phyloP scores from a whole-genome alignment of 768 basidiomycete genomes.

The Suillus fuscotomentosus region DNA sequence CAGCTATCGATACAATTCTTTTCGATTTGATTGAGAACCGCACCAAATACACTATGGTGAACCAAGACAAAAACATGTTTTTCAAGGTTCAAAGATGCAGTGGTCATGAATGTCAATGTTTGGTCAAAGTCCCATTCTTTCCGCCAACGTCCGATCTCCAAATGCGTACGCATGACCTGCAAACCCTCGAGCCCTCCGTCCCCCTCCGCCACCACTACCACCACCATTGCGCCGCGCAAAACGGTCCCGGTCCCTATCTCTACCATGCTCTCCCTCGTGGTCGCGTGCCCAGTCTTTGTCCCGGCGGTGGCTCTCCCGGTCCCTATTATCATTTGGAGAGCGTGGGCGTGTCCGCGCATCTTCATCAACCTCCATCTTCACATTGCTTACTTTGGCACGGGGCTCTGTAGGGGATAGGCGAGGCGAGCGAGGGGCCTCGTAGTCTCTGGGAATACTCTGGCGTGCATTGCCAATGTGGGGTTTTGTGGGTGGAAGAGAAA shows the following conservation, averaged over 20 bases:
- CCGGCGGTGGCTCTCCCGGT: slow-evolving; percentile 36
- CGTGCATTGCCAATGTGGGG: slow-evolving; percentile 15
- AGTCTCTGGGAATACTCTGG: slow-evolving; percentile 13
- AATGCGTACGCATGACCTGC: slow-evolving; percentile 34
- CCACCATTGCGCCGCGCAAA: slow-evolving; percentile 43
- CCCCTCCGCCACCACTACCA: slow-evolving; percentile 34
- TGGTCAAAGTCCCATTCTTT: slow-evolving; percentile 71
- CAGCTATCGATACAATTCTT: slow-evolving; percentile 31
- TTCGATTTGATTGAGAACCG: slow-evolving; percentile 15
- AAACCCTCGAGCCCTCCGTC: slow-evolving; percentile 36
- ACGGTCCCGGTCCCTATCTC: slow-evolving; percentile 34
- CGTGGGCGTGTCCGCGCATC: slow-evolving; percentile 44
- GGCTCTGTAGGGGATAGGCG: slow-evolving; percentile 26
- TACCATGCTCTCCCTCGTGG: slow-evolving; percentile 31
- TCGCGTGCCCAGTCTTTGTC: slow-evolving; percentile 37
- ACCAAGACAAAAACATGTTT: slow-evolving; percentile 11
- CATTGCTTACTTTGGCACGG: slow-evolving; percentile 23
- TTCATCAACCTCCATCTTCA: slow-evolving; percentile 60
- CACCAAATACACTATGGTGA: slow-evolving; percentile 39
- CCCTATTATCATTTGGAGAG: slow-evolving; percentile 39
- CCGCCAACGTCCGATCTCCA: slow-evolving; percentile 80
- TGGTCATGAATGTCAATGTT: slow-evolving; percentile 11
- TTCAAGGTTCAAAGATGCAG: slow-evolving; percentile 22
- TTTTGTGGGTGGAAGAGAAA: slow-evolving; percentile 28
- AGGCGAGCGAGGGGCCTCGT: slow-evolving; percentile 27